Conservation (phyloP, 176 grass and related monocot genomes). For the Echinochloa phyllopogon region DNA sequence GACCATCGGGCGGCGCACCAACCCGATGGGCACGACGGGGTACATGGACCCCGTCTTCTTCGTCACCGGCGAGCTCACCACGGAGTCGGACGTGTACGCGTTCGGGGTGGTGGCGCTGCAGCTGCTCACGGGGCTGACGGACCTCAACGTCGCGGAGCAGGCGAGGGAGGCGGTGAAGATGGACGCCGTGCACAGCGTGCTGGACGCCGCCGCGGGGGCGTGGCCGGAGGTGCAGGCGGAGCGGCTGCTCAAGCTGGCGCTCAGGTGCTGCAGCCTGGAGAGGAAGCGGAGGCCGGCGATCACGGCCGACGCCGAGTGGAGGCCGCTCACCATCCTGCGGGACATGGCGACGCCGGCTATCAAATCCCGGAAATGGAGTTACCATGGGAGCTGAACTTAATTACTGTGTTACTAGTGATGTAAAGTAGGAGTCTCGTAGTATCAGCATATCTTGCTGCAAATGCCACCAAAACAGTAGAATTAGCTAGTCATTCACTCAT, state of each 20-base stretch:
- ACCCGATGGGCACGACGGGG: conserved; percentile 53
- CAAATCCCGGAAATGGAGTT: conserved; percentile 40
- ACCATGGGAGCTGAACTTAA: conserved; percentile 9
- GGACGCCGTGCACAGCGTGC: conserved; percentile 28
- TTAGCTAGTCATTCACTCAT: neutral
- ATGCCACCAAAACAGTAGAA: neutral
- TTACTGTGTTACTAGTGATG: neutral
- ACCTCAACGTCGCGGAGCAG: conserved; percentile 50
- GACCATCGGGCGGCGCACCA: conserved; percentile 49
- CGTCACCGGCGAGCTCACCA: conserved; percentile 52
- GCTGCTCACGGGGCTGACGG: conserved; percentile 47
- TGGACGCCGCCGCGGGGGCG: conserved; percentile 48
- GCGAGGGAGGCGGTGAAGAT: conserved; percentile 38
- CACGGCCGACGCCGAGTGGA: conserved; percentile 48
- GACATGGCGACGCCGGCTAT: conserved; percentile 30
- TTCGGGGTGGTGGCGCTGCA: conserved; percentile 50
- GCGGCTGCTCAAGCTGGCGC: conserved; percentile 38
- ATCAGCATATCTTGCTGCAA: neutral
- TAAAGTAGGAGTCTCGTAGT: neutral
- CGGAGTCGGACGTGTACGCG: conserved; percentile 59
- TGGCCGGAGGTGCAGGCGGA: conserved; percentile 58
- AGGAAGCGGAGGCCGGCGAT: conserved; percentile 50
- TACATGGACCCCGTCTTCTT: conserved; percentile 67
- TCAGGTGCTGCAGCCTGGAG: conserved; percentile 56
- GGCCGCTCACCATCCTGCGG: conserved; percentile 40